A percentile compares a stretch with the other conserved stretches of the same genome.
phyloP scores from a whole-genome alignment of 352 stramenopile species.

The Globisporangium parvum region DNA sequence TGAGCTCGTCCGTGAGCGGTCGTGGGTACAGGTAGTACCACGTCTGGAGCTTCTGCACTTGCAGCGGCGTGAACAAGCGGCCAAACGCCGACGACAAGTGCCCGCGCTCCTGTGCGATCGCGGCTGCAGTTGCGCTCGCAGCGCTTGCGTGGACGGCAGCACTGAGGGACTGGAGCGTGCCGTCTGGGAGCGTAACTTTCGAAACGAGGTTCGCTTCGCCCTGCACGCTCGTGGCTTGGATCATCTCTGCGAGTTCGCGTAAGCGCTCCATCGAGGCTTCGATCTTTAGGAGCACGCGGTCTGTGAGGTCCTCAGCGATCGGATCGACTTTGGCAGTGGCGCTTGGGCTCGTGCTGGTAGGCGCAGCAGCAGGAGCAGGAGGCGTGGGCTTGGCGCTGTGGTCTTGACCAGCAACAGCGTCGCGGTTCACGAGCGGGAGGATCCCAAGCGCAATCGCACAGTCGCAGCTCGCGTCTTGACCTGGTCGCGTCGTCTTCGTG shows the following conservation, averaged over 20 bases:
- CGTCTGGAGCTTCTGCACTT: conserved; percentile 77
- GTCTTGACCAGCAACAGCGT: conserved; percentile 4
- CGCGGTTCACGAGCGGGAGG: conserved; percentile 34
- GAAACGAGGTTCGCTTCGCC: conserved; percentile 72
- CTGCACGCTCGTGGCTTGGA: conserved; percentile 83
- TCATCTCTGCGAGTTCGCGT: conserved; percentile 67
- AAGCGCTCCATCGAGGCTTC: conserved; percentile 66
- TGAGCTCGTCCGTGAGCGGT: conserved; percentile 71
- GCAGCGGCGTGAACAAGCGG: conserved; percentile 49
- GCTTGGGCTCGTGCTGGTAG: neutral
- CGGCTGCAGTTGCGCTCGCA: conserved; percentile 50
- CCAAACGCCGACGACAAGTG: conserved; percentile 45
- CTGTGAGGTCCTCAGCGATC: conserved; percentile 69
- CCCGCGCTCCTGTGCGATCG: conserved; percentile 68
- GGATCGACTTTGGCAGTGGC: conserved; percentile 33
- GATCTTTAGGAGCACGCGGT: conserved; percentile 70
- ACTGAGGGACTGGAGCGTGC: conserved; percentile 51
- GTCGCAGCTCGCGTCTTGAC: conserved; percentile 34
- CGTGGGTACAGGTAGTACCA: conserved; percentile 83
- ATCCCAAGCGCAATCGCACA: conserved; percentile 60
- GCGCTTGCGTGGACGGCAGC: conserved; percentile 57
- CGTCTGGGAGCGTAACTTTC: conserved; percentile 60
- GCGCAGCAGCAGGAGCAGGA: neutral
- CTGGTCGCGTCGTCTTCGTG: conserved; percentile 22
- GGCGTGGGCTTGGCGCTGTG: conserved; percentile 7